phyloP scores from a whole-genome alignment of 306 rosid species.

The Cicer cuneatum region DNA sequence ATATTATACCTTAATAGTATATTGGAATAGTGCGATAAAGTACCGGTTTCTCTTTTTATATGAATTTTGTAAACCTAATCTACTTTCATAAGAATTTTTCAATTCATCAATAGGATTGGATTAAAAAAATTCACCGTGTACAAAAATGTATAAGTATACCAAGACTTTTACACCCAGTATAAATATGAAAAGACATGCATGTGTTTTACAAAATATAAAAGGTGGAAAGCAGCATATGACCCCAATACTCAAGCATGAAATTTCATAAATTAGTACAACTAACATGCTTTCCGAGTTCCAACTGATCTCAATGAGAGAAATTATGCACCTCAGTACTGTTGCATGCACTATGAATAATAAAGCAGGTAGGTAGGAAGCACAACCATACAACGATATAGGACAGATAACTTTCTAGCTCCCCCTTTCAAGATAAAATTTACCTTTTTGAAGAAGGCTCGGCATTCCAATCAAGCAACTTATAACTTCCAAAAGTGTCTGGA shows the following conservation, averaged over 20 bases:
- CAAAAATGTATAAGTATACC: neutral
- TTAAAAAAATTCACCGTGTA: neutral
- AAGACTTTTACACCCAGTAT: neutral
- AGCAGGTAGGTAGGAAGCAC: constrained; percentile 25
- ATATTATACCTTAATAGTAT: neutral
- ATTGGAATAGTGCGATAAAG: neutral
- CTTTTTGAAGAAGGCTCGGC: constrained; percentile 58
- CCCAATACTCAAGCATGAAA: neutral
- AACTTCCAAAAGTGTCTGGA: constrained; percentile 73
- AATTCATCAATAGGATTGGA: neutral
- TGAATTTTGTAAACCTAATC: neutral
- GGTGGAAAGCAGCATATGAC: neutral
- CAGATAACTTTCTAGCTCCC: neutral
- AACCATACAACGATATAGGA: constrained; percentile 18
- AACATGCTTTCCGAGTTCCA: neutral
- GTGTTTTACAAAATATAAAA: neutral
- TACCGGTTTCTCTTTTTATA: neutral
- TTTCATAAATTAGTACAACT: constrained; percentile 2
- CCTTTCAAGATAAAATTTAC: constrained; percentile 48
- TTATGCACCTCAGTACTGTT: constrained; percentile 18
- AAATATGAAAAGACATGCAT: neutral
- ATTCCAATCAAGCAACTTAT: constrained; percentile 71
- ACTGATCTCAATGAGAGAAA: constrained; percentile 7
- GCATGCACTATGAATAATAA: constrained; percentile 36
- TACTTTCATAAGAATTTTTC: neutral